Conservation (phyloP, 106 monocot genomes). For the Dendrobium nobile region DNA sequence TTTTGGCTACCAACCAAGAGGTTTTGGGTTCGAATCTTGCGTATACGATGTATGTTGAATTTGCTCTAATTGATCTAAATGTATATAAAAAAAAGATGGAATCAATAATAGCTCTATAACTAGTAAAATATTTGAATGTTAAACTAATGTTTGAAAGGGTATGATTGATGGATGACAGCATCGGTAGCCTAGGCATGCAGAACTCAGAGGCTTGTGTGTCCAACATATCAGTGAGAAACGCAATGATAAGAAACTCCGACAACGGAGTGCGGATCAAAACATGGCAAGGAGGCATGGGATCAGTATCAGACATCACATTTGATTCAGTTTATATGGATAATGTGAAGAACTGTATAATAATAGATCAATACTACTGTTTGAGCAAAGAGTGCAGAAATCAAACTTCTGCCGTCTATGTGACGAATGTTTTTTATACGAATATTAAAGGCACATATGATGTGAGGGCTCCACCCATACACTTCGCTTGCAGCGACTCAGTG, state of each 20-base stretch:
- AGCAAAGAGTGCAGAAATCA: slow-evolving; percentile 69
- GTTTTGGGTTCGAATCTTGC: too few relatives aligned
- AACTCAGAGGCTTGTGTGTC: slow-evolving; percentile 85
- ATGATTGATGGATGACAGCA: slow-evolving; percentile 32
- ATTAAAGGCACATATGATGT: slow-evolving; percentile 89
- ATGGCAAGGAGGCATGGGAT: slow-evolving; percentile 92
- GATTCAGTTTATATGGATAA: slow-evolving; percentile 69
- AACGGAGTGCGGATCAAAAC: slow-evolving; percentile 96
- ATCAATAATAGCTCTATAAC: too few relatives aligned
- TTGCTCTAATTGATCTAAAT: too few relatives aligned
- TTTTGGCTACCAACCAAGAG: too few relatives aligned
- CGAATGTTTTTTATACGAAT: slow-evolving; percentile 61
- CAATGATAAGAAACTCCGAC: slow-evolving; percentile 75
- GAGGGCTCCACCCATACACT: slow-evolving; percentile 71
- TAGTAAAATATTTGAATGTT: background rate
- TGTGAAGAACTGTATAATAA: slow-evolving; percentile 89
- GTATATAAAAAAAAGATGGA: too few relatives aligned
- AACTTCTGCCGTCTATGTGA: slow-evolving; percentile 69
- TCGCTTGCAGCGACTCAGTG: slow-evolving; percentile 89
- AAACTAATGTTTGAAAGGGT: too few relatives aligned
- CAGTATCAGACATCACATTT: slow-evolving; percentile 61
- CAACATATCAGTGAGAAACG: slow-evolving; percentile 62
- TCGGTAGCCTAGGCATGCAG: slow-evolving; percentile 90
- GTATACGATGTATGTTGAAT: too few relatives aligned
- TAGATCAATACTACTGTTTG: slow-evolving; percentile 98